Evolutionary conservation across 2,329 filamentous ascomycete genomes (phyloP), one percentile per base, ranked within the genome.

Genomic region (Thelonectria discophora): DNA sequence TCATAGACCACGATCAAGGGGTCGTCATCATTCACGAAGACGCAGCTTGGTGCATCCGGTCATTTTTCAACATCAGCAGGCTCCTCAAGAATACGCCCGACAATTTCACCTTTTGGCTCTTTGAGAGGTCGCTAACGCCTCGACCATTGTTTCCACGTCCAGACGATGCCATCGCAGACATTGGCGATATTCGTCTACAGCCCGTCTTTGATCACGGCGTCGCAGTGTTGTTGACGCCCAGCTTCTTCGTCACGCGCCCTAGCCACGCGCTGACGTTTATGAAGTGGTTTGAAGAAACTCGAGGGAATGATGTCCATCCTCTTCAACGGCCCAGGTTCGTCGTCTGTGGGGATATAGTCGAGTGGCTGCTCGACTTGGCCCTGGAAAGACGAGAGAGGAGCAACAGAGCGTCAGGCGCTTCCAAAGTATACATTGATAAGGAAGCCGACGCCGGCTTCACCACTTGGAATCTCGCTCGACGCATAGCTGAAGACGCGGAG

Each of bases 1-100:
- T 87, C 62, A 30, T 72, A 9, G 72, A 71, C 17, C 61, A 66
- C 3, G 58, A 67, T 0, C 52, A 67, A 43, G 72, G 76, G 18
- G 63, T 69, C 50, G 69, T 84, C 11, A 79, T 86, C 37, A 70
- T 85, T 3, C 81, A 85, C 60, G 81, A 84, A 68, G 72, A 77
- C 12, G 74, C 74, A 5, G 63, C 77, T 10, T 75, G 73, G 68
- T 70, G 71, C 5, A 61, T 82, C 6, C 74, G 79, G 8, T 72
- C 73, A 3, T 77, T 85, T 49, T 80, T 81, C 1, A 61, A 66
- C 0, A 63, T 85, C 10, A 40, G 65, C 17, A 60, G 65, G 2
- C 62, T 79, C 2, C 74, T 85, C 2, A 69, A 70, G 20, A 58
- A 54, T 7, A 60, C 69, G 1, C 70, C 70, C 20, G 56, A 58